phyloP scores from a whole-genome alignment of 768 basidiomycete species.

The Panus rudis region DNA sequence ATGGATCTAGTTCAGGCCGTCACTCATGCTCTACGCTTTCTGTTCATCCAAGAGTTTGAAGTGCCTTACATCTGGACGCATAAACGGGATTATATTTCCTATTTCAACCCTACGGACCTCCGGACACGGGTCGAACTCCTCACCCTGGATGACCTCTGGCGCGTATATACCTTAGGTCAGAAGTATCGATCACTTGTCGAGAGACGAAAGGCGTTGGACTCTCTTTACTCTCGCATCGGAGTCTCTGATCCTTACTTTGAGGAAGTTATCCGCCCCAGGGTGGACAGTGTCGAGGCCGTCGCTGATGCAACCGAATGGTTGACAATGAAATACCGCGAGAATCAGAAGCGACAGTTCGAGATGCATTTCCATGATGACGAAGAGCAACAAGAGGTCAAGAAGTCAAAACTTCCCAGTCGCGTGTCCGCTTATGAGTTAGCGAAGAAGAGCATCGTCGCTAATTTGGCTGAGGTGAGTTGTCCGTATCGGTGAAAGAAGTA shows the following conservation, averaged over 20 bases:
- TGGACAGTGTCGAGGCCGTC: slow-evolving; percentile 82
- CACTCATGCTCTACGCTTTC: slow-evolving; percentile 65
- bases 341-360: slow-evolving; percentile 44
- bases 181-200: slow-evolving; percentile 84
- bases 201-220: slow-evolving; percentile 53
- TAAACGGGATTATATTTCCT: slow-evolving; percentile 83
- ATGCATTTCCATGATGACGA: slow-evolving; percentile 71
- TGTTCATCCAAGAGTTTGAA: slow-evolving; percentile 86
- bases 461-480: slow-evolving; percentile 69
- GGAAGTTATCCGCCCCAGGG: slow-evolving; percentile 53
- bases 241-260: slow-evolving; percentile 73
- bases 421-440: slow-evolving; percentile 79
- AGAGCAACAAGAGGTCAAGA: slow-evolving; percentile 44
- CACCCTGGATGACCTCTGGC: slow-evolving; percentile 78
- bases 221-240: slow-evolving; percentile 62
- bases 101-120: slow-evolving; percentile 65
- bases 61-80: slow-evolving; percentile 95
- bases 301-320: slow-evolving; percentile 92
- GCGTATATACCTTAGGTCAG: slow-evolving; percentile 81
- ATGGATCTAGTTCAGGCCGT: slow-evolving; percentile 73
- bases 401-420: slow-evolving; percentile 77
- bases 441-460: slow-evolving; percentile 70
- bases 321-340: slow-evolving; percentile 72
- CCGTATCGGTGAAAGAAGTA: too few species aligned
- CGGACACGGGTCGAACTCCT: slow-evolving; percentile 66